Evolutionary conservation across 108 stramenopile species (phyloP).

Genomic region (Aurantiochytrium sp.): DNA sequence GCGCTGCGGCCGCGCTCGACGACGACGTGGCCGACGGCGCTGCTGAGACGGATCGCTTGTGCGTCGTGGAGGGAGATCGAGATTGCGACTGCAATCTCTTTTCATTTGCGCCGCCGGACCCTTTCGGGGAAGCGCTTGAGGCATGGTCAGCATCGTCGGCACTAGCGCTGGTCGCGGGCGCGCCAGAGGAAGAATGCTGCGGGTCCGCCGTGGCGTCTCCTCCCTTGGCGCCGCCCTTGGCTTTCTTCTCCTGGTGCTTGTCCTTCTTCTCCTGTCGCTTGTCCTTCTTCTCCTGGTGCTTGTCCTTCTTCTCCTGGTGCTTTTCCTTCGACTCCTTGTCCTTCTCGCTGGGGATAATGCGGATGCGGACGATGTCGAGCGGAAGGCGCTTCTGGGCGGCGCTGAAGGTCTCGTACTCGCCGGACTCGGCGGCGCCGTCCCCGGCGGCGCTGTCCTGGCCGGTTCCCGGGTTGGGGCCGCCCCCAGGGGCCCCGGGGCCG

Average conservation of each 20-base stretch:
- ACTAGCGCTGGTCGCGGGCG: too few relatives aligned
- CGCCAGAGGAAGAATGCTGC: too few relatives aligned
- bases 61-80: not conserved
- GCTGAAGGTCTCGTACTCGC: not conserved
- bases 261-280: not conserved
- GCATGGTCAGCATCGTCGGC: too few relatives aligned
- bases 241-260: not conserved
- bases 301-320: not conserved
- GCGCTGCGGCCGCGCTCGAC: not conserved
- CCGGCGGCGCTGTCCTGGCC: not conserved
- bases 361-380: conserved; percentile 4
- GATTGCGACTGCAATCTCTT: too few relatives aligned
- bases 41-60: not conserved
- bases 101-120: too few relatives aligned
- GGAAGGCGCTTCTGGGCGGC: conserved; percentile 18
- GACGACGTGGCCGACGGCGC: not conserved
- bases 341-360: not conserved
- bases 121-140: too few relatives aligned
- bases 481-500: not conserved
- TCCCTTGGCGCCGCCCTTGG: not conserved
- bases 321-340: not conserved
- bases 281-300: not conserved
- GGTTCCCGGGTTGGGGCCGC: not conserved
- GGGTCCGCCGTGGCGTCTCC: too few relatives aligned
- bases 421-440: not conserved